phyloP scores from a whole-genome alignment of 2,329 filamentous ascomycete species.

The Emergomyces pasteurianus region DNA sequence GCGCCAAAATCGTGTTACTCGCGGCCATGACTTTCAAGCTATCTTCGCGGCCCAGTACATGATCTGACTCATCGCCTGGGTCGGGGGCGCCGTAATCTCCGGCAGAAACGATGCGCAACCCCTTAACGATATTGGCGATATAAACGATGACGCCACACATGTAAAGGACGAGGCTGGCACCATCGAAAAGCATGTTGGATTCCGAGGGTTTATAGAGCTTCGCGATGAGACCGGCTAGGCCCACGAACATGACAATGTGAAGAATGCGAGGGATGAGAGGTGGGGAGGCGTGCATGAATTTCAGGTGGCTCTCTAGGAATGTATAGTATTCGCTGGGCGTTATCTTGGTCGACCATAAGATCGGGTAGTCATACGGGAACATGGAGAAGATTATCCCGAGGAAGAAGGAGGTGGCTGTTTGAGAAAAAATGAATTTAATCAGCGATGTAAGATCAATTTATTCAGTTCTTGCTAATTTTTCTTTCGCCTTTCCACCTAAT shows the following conservation, averaged over 20 bases:
- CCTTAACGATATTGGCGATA: conserved; percentile 92
- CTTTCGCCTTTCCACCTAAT: not conserved
- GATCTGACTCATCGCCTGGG: conserved; percentile 41
- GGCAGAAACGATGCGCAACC: conserved; percentile 67
- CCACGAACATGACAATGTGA: conserved; percentile 82
- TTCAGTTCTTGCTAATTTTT: not conserved
- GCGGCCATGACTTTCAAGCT: conserved; percentile 81
- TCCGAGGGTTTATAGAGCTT: conserved; percentile 93
- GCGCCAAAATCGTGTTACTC: conserved; percentile 88
- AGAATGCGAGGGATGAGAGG: conserved; percentile 87
- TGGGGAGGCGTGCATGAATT: conserved; percentile 81
- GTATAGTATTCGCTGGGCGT: conserved; percentile 55
- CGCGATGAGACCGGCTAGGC: conserved; percentile 76
- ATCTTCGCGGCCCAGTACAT: conserved; percentile 71
- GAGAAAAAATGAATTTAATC: not conserved
- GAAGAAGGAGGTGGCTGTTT: conserved; percentile 81
- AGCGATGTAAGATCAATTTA: not conserved
- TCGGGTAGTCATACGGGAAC: conserved; percentile 68
- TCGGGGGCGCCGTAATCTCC: conserved; percentile 49
- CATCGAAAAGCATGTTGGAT: conserved; percentile 90
- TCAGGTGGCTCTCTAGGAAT: conserved; percentile 79
- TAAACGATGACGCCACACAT: conserved; percentile 87
- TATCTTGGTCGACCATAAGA: conserved; percentile 34
- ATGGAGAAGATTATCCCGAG: conserved; percentile 93
- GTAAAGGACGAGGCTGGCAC: conserved; percentile 58